These are phyloP conservation scores for Persicaria maculosa DNA, from an alignment of 148 eudicot species.

Conservation along the genomic window DNA sequence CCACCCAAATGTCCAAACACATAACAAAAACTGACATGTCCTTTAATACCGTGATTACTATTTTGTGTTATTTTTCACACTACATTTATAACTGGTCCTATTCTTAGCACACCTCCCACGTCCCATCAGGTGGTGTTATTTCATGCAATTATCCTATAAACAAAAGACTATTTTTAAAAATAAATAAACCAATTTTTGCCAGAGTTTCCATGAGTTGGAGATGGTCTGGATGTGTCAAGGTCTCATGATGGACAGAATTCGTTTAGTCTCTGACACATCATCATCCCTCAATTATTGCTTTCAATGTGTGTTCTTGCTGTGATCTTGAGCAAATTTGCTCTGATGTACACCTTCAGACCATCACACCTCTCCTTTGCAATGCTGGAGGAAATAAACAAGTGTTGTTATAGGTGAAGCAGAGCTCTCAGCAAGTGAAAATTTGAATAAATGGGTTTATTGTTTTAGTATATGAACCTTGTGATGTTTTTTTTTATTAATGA, in stretches of 20 bases:
- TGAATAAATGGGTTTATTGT: background rate
- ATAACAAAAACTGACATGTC: too few relatives aligned
- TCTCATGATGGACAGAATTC: background rate
- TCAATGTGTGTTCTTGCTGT: background rate
- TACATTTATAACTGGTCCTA: too few relatives aligned
- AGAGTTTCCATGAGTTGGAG: background rate
- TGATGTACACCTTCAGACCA: background rate
- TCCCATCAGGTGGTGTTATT: too few relatives aligned
- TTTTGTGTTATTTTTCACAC: too few relatives aligned
- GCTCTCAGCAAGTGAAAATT: background rate
- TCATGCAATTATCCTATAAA: background rate
- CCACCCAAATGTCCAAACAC: too few relatives aligned
- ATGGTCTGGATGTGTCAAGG: background rate
- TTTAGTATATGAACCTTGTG: background rate
- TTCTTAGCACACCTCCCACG: too few relatives aligned
- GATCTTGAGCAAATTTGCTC: background rate
- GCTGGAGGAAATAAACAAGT: background rate
- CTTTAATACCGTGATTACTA: too few relatives aligned
- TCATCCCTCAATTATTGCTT: too few relatives aligned
- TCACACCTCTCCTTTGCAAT: conserved; percentile 3
- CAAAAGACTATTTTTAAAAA: background rate
- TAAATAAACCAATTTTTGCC: background rate
- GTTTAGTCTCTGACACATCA: background rate
- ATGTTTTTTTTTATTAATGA: background rate
- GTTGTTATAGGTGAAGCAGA: background rate